Base-by-base conservation (phyloP, 2,329 filamentous ascomycete genomes). In the Colletotrichum sp. region DNA sequence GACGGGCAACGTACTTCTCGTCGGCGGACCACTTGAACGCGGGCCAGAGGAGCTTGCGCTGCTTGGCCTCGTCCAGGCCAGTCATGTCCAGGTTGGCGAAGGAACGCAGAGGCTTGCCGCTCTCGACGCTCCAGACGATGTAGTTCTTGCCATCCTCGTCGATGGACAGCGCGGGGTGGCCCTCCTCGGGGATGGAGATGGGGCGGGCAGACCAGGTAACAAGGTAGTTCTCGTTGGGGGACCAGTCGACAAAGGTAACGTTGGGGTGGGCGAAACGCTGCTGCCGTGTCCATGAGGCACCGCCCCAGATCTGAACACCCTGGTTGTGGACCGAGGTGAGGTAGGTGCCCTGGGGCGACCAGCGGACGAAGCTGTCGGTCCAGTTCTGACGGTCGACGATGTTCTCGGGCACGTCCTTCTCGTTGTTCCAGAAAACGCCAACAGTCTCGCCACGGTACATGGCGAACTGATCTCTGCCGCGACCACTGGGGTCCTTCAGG, bases 111-210 rank as follows among this genome's bases (percentile, higher is more conserved):
- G 96, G 95, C 85, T 96, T 95, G 81, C 92, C 93, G 12, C 96
- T 97, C 68, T 95, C 94, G 78, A 99, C 93, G 82, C 99, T 96
- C 97, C 97, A 99, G 82, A 99, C 96, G 82, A 99, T 94, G 86
- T 99, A 99, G 90, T 99, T 98, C 90, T 99, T 99, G 86, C 97
- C 97, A 81, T 99, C 96, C 82, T 99, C 97, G 82, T 99, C 97
- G 76, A 96, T 89, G 5, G 95, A 93, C 67, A 98, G 90, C n/a
- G 94, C 89, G 4, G 95, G 94, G 85, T 98, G 94, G 79, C 95
- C 94, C 79, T 93, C 93, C 80, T 99, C 97, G 76, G 97, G 95
- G 73, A 99, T 95, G 77, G 94, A 92, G 82, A 99, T 98, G 28
- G 97, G 96, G 67, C 95, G 92, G 86, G 96, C 95, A 68, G 97